Evolutionary conservation across 169 alveolate species (phyloP).

Genomic region (Amoebophrya sp.): DNA sequence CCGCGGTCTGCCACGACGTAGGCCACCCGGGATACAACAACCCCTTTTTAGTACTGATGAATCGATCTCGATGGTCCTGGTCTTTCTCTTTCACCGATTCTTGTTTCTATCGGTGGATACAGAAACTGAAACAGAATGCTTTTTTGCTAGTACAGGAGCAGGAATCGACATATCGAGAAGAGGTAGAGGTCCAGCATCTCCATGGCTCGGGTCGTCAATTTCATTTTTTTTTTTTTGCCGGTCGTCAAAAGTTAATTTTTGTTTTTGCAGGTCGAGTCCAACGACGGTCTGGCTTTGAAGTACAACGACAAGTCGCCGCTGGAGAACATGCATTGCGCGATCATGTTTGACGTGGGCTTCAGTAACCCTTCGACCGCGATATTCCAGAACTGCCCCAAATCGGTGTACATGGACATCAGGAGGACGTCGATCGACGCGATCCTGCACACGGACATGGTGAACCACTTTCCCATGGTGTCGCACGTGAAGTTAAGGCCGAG

Average conservation of each 20-base stretch:
- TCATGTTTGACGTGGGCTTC: conserved; percentile 30
- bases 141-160: too few species aligned
- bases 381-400: not conserved
- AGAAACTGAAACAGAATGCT: too few species aligned
- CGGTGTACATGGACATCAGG: conserved; percentile 22
- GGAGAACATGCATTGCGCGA: conserved; percentile 49
- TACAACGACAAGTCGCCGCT: conserved; percentile 46
- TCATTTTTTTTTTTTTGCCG: too few species aligned
- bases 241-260: too few species aligned
- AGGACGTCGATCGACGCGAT: conserved; percentile 40
- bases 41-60: conserved; percentile 27
- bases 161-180: too few species aligned
- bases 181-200: too few species aligned
- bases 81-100: too few species aligned
- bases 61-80: too few species aligned
- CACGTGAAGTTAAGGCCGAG: too few species aligned
- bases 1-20: conserved; percentile 53
- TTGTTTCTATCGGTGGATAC: too few species aligned
- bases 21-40: conserved; percentile 52
- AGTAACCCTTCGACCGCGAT: not conserved
- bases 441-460: conserved; percentile 47
- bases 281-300: conserved; percentile 31
- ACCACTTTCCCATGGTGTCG: conserved; percentile 29
- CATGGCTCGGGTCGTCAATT: too few species aligned
- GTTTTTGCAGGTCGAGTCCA: conserved; percentile 18